Base-by-base conservation (phyloP, 306 rosid species). In the Trifolium dubium region DNA sequence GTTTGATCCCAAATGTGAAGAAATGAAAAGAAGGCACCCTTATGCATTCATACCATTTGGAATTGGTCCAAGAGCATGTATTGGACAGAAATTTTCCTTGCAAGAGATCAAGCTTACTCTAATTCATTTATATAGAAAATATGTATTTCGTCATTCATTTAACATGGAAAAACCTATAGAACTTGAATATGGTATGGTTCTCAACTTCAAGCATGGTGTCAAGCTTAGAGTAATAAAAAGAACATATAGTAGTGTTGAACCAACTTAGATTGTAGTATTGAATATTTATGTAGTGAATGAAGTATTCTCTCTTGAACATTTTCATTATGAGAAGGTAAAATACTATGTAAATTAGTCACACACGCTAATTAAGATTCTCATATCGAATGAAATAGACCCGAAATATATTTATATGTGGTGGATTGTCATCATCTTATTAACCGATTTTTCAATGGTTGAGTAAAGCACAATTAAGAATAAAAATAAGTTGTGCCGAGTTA, bases 1-100 rank as follows among this genome's bases (percentile, higher is more conserved):
- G 67, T 93, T 93, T 81, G 96, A 93, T 67, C 94, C 94, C 8
- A 80, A 81, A 5, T 77, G 88, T 72, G 86, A 87, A 66, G 98
- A 93, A 85, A 90, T 83, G 84, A 89, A 85, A 83, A 63, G 71
- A 79, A 85, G 97, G 72, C 99, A 94, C 49, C 93, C 96, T 64
- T 94, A 92, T 60, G 95, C 99, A 55, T 83, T 87, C 47, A 82
- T 89, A 76, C 96, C 99, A n/a, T 92, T 94, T 32, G 97, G 99
- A 74, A 86, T 91, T 29, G 97, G 99, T 29, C 99, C 97, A 44
- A 73, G 95, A 68, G 85, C 97, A n/a, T 94, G 97, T 87, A 87
- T 94, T 13, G 97, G 99, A 11, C 87, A 89, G 78, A 92, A 86
- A 79, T 91, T 93, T 71, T 83, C 97, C 44, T 63, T 91, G 2